Percentiles rank a stretch among this genome's conserved stretches.
These are phyloP conservation scores for Yamadazyma friedrichii DNA, from an alignment of 1,139 yeast species.

Conservation along the genomic window DNA sequence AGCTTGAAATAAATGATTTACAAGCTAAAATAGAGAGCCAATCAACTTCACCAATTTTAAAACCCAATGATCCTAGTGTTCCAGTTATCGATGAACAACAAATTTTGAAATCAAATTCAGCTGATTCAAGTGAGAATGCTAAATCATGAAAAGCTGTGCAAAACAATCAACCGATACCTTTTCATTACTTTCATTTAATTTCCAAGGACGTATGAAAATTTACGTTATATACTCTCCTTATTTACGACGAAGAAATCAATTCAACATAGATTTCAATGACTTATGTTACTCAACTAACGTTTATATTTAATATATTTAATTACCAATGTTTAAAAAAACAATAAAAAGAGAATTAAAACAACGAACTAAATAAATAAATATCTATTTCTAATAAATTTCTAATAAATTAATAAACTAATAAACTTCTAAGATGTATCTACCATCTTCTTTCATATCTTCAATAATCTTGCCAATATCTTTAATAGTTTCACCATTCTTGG, in stretches of 20 bases:
- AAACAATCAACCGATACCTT: too few relatives aligned
- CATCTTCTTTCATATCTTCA: constrained; percentile 91
- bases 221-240: background rate
- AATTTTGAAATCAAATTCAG: too few relatives aligned
- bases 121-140: too few relatives aligned
- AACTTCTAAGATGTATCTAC: constrained; percentile 91
- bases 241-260: background rate
- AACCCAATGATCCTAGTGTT: constrained; percentile 12
- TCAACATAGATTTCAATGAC: constrained; percentile 5
- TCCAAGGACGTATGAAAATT: too few relatives aligned
- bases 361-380: background rate
- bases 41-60: constrained; percentile 18
- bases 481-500: constrained; percentile 59
- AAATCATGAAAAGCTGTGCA: too few relatives aligned
- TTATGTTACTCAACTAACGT: constrained; percentile 6
- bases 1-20: constrained; percentile 61
- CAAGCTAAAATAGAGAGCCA: constrained; percentile 53
- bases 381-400: background rate
- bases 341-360: background rate
- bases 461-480: constrained; percentile 73
- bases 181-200: too few relatives aligned
- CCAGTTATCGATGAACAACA: background rate
- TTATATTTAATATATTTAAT: background rate
- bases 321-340: background rate
- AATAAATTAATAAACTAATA: constrained; percentile 49